Conservation (phyloP, 2,329 filamentous ascomycete genomes). For the Beauveria australis region DNA sequence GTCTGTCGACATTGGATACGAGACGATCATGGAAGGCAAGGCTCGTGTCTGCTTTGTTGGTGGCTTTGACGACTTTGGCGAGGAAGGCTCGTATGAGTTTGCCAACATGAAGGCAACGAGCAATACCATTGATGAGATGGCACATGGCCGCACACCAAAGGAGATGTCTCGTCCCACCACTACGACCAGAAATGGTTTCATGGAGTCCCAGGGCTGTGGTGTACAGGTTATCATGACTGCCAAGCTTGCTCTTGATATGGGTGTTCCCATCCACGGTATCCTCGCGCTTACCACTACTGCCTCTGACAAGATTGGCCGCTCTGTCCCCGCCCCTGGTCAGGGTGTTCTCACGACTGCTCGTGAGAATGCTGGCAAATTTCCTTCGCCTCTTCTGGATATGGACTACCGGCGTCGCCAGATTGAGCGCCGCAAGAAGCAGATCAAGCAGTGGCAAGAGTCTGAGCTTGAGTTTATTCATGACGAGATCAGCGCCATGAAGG, state of each 20-base stretch:
- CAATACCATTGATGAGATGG: slow-evolving; percentile 94
- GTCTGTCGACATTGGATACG: slow-evolving; percentile 94
- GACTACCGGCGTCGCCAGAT: slow-evolving; percentile 95
- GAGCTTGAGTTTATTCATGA: slow-evolving; percentile 90
- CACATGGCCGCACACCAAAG: slow-evolving; percentile 84
- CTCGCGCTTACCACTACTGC: slow-evolving; percentile 90
- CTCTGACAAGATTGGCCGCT: slow-evolving; percentile 98
- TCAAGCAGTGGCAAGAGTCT: slow-evolving; percentile 93
- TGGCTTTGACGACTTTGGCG: slow-evolving; percentile 98
- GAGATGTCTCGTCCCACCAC: slow-evolving; percentile 98
- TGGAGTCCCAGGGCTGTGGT: slow-evolving; percentile 98
- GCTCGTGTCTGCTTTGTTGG: slow-evolving; percentile 95
- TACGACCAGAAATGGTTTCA: slow-evolving; percentile 94
- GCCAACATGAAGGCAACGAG: slow-evolving; percentile 99
- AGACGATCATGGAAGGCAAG: slow-evolving; percentile 98
- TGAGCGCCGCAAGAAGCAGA: slow-evolving; percentile 85
- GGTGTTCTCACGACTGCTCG: slow-evolving; percentile 94
- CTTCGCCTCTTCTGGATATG: slow-evolving; percentile 91
- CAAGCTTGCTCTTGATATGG: slow-evolving; percentile 93
- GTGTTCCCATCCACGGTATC: slow-evolving; percentile 93
- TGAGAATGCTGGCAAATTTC: slow-evolving; percentile 84
- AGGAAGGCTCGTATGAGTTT: slow-evolving; percentile 98
- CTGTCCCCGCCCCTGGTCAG: slow-evolving; percentile 90
- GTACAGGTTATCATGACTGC: slow-evolving; percentile 98
- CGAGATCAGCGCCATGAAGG: slow-evolving; percentile 85